phyloP scores from a whole-genome alignment of 495 filamentous ascomycete genomes.

The Penicillium simplicissimum region DNA sequence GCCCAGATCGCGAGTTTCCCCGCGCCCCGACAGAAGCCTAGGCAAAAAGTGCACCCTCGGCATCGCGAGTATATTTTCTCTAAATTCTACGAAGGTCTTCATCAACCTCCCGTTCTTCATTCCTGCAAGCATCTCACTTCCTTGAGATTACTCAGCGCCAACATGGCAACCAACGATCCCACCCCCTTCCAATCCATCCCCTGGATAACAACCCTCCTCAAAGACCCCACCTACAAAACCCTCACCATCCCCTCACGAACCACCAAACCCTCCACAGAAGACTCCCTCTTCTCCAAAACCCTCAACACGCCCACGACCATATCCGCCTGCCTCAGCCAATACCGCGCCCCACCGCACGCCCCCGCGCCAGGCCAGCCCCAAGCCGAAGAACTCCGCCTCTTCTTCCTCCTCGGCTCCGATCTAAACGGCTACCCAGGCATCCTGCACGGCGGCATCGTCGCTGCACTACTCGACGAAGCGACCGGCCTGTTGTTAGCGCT shows the following conservation, averaged over 20 bases:
- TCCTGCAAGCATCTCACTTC: neutral
- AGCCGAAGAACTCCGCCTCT: conserved; percentile 44
- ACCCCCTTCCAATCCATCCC: conserved; percentile 54
- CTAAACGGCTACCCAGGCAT: conserved; percentile 60
- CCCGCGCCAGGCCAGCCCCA: too few species aligned
- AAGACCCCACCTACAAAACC: conserved; percentile 38
- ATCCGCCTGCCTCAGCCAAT: conserved; percentile 42
- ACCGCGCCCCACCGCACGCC: neutral
- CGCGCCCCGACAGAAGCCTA: conserved; percentile 2
- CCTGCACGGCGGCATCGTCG: conserved; percentile 51
- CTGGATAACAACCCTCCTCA: conserved; percentile 56
- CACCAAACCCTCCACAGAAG: conserved; percentile 46
- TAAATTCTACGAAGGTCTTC: neutral
- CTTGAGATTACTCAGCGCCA: neutral
- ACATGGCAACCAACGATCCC: conserved; percentile 32
- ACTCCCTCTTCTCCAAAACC: conserved; percentile 57
- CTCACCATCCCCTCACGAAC: conserved; percentile 41
- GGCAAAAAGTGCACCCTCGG: neutral
- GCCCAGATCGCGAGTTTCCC: neutral
- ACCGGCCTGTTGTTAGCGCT: conserved; percentile 47
- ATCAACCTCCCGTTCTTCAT: neutral
- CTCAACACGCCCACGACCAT: conserved; percentile 56
- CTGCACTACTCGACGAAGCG: conserved; percentile 59
- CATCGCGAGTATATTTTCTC: neutral
- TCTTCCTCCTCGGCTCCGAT: conserved; percentile 26